These are phyloP conservation scores for Stylonectria norvegica DNA, from an alignment of 2,329 filamentous ascomycete genomes.

Conservation along the genomic window DNA sequence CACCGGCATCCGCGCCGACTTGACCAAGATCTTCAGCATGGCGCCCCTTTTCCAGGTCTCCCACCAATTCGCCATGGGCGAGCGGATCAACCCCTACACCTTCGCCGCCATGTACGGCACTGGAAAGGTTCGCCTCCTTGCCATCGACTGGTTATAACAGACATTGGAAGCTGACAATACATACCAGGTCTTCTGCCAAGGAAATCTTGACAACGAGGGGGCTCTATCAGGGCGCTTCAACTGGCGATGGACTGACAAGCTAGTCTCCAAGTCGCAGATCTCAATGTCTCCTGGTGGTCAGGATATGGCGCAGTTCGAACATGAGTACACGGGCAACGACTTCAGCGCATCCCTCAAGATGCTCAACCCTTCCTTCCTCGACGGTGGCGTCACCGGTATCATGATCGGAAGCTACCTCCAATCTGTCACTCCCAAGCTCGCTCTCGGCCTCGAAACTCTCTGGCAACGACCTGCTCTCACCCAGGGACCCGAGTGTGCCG, in stretches of 20 bases:
- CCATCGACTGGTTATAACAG: slow-evolving; percentile 5
- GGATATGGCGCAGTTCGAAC: slow-evolving; percentile 89
- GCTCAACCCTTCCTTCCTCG: slow-evolving; percentile 90
- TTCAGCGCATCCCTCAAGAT: slow-evolving; percentile 92
- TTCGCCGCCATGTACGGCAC: slow-evolving; percentile 94
- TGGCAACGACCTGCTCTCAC: slow-evolving; percentile 86
- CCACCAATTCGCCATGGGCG: slow-evolving; percentile 93
- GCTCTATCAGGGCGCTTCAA: slow-evolving; percentile 87
- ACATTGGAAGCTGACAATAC: slow-evolving; percentile 14
- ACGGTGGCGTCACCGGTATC: slow-evolving; percentile 91
- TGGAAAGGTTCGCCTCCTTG: slow-evolving; percentile 62
- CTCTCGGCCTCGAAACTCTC: slow-evolving; percentile 86
- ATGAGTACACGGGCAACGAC: slow-evolving; percentile 90
- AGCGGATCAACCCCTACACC: slow-evolving; percentile 88
- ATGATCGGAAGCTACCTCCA: slow-evolving; percentile 95
- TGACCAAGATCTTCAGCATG: slow-evolving; percentile 95
- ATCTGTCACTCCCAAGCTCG: slow-evolving; percentile 80
- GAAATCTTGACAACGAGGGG: slow-evolving; percentile 89
- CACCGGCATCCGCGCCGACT: slow-evolving; percentile 88
- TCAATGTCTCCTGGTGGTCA: slow-evolving; percentile 78
- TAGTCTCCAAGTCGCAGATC: slow-evolving; percentile 83
- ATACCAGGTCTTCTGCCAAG: slow-evolving; percentile 87
- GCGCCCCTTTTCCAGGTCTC: slow-evolving; percentile 94
- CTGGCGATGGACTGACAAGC: slow-evolving; percentile 76
- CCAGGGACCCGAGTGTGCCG: slow-evolving; percentile 82